Evolutionary conservation across 2,329 filamentous ascomycete genomes (phyloP).

Genomic region (Pseudogymnoascus sp.): DNA sequence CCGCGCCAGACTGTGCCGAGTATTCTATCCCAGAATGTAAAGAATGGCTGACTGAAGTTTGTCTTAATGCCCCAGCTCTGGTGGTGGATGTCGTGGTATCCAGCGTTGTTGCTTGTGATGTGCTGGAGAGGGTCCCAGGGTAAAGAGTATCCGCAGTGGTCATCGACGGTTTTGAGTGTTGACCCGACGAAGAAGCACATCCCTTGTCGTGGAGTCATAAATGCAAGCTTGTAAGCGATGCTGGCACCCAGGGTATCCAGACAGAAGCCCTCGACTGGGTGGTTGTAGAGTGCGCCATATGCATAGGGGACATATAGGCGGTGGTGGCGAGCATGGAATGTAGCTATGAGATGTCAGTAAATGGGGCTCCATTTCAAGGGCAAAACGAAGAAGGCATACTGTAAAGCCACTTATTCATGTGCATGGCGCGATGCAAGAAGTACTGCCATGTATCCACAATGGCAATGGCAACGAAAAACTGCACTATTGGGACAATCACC

Average conservation of each 20-base stretch:
- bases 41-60: conserved; percentile 85
- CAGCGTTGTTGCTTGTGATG: conserved; percentile 88
- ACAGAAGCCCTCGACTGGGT: conserved; percentile 87
- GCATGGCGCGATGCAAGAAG: conserved; percentile 92
- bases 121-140: conserved; percentile 92
- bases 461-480: conserved; percentile 65
- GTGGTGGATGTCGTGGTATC: conserved; percentile 96
- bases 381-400: conserved; percentile 52
- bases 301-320: conserved; percentile 96
- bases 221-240: conserved; percentile 69
- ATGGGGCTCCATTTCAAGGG: background rate
- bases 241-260: conserved; percentile 85
- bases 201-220: conserved; percentile 77
- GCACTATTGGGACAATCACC: conserved; percentile 63
- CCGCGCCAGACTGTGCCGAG: conserved; percentile 52
- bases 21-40: conserved; percentile 87
- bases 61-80: conserved; percentile 99
- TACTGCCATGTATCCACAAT: conserved; percentile 97
- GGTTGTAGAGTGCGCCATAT: conserved; percentile 94
- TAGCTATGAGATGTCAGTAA: conserved; percentile 42
- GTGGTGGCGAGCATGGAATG: conserved; percentile 92
- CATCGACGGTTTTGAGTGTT: conserved; percentile 93
- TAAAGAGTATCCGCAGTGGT: conserved; percentile 93
- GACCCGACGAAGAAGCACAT: conserved; percentile 85
- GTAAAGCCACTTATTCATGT: conserved; percentile 95